Percentiles rank a stretch among this genome's conserved stretches.
Conservation (phyloP, 305 asterid species). For the Salvia sclarea region DNA sequence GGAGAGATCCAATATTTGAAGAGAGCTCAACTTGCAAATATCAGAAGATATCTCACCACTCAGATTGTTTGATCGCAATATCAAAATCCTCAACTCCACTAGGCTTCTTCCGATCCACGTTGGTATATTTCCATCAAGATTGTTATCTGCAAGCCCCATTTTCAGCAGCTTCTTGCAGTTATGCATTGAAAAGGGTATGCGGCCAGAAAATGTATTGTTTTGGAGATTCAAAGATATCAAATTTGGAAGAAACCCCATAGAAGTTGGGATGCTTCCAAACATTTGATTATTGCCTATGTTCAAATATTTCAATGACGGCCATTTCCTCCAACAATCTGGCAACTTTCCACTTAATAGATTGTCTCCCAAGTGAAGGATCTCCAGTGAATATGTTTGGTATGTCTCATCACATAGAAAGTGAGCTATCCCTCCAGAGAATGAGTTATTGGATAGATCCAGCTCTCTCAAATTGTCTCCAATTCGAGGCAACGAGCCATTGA, state of each 20-base stretch:
- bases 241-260: neutral
- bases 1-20: conserved; percentile 21
- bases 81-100: conserved; percentile 22
- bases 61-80: conserved; percentile 34
- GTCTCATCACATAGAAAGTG: neutral
- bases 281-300: neutral
- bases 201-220: neutral
- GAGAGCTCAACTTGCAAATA: conserved; percentile 20
- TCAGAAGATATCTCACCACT: conserved; percentile 30
- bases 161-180: neutral
- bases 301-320: neutral
- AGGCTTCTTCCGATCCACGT: conserved; percentile 6
- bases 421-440: neutral
- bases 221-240: neutral
- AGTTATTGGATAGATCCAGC: conserved; percentile 1
- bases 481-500: neutral
- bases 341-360: neutral
- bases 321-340: conserved; percentile 5
- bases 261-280: conserved; percentile 6
- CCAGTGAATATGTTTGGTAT: neutral
- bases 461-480: neutral
- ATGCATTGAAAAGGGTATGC: neutral
- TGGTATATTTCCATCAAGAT: neutral
- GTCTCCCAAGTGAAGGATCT: neutral
- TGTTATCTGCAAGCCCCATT: neutral